Evolutionary conservation across 2,329 filamentous ascomycete species (phyloP).

Genomic region (Apiospora hydei): DNA sequence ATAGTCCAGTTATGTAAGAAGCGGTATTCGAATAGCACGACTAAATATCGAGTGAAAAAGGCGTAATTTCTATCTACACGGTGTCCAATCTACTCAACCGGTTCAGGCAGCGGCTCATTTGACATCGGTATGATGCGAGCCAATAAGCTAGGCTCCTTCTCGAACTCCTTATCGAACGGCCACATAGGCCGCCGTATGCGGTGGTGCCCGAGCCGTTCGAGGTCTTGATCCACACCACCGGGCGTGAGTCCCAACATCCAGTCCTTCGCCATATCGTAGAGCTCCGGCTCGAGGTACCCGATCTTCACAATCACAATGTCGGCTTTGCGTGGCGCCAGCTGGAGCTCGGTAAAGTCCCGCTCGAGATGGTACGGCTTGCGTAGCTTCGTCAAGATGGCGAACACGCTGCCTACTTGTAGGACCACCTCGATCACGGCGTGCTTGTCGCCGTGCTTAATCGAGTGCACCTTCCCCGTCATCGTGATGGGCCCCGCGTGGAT

Average conservation of each 20-base stretch:
- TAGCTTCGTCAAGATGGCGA: slow-evolving; percentile 58
- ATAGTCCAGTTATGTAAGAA: no score
- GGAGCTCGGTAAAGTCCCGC: slow-evolving; percentile 56
- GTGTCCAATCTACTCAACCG: slow-evolving; percentile 5
- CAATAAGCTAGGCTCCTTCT: slow-evolving; percentile 43
- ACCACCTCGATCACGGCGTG: slow-evolving; percentile 57
- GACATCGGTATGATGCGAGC: slow-evolving; percentile 47
- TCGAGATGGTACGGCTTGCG: slow-evolving; percentile 53
- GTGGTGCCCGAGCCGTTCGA: slow-evolving; percentile 55
- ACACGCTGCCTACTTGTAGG: slow-evolving; percentile 57
- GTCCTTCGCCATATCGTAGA: slow-evolving; percentile 60
- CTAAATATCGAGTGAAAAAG: neutral
- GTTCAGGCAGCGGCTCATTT: slow-evolving; percentile 33
- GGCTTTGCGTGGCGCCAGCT: slow-evolving; percentile 52
- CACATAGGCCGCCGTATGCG: slow-evolving; percentile 58
- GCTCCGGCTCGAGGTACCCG: slow-evolving; percentile 61
- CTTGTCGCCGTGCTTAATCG: slow-evolving; percentile 57
- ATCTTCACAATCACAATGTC: slow-evolving; percentile 64
- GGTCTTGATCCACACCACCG: slow-evolving; percentile 61
- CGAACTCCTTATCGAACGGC: slow-evolving; percentile 49
- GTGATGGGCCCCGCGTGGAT: slow-evolving; percentile 55
- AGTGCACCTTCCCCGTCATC: slow-evolving; percentile 53
- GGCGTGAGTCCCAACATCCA: slow-evolving; percentile 63
- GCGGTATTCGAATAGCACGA: no score
- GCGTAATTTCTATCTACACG: neutral